These are phyloP conservation scores for Trichoderma afroharzianum DNA, from an alignment of 2,329 filamentous ascomycete species.

Conservation along the genomic window DNA sequence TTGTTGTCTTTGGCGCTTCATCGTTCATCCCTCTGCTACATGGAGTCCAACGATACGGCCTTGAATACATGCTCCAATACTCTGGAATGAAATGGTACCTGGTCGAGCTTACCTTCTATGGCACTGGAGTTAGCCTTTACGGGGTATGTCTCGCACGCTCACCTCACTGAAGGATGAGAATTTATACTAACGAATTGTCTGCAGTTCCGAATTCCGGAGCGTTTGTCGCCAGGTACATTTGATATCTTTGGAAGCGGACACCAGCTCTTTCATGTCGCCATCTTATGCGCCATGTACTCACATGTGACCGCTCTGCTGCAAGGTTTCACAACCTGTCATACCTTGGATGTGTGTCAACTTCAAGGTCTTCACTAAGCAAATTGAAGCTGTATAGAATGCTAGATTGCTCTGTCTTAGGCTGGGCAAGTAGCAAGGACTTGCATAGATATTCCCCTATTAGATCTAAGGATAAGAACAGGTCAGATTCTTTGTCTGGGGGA, in stretches of 20 bases:
- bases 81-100: constrained; percentile 6
- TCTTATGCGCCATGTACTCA: constrained; percentile 2
- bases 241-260: neutral
- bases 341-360: neutral
- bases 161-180: neutral
- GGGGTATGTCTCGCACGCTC: neutral
- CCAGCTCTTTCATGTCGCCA: constrained; percentile 3
- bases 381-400: neutral
- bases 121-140: neutral
- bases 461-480: neutral
- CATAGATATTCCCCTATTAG: neutral
- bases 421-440: neutral
- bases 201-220: constrained; percentile 1
- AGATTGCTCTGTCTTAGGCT: neutral
- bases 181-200: neutral
- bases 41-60: constrained; percentile 4
- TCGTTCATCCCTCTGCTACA: neutral
- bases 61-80: constrained; percentile 5
- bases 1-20: constrained; percentile 4
- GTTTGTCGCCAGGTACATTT: neutral
- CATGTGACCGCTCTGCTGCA: neutral
- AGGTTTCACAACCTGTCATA: neutral
- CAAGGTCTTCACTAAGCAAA: neutral
- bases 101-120: neutral
- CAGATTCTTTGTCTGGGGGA: neutral